Evolutionary conservation across 2,329 filamentous ascomycete species (phyloP).

Genomic region (Fusarium abutilonis): DNA sequence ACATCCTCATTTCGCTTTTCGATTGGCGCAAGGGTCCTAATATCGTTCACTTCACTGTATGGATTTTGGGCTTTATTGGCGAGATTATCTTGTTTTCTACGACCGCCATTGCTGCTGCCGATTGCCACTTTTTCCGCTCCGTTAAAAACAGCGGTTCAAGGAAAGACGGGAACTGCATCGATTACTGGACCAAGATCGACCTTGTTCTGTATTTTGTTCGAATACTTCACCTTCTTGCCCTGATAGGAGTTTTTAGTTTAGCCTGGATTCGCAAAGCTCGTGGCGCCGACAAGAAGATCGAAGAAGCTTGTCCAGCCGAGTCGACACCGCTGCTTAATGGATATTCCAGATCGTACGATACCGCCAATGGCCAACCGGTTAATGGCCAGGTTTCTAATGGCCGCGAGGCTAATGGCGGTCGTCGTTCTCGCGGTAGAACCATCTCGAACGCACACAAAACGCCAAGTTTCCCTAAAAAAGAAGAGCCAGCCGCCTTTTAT

Average conservation of each 20-base stretch:
- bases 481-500: conserved; percentile 83
- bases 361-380: conserved; percentile 44
- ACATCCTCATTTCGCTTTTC: conserved; percentile 86
- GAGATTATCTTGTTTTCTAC: conserved; percentile 78
- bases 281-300: conserved; percentile 51
- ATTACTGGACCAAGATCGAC: conserved; percentile 63
- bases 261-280: conserved; percentile 55
- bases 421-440: conserved; percentile 50
- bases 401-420: conserved; percentile 40
- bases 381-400: conserved; percentile 39
- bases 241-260: conserved; percentile 61
- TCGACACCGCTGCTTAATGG: conserved; percentile 69
- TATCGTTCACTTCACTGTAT: conserved; percentile 80
- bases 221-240: conserved; percentile 70
- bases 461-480: conserved; percentile 53
- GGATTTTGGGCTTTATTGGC: conserved; percentile 76
- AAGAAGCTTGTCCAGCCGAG: conserved; percentile 62
- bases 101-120: conserved; percentile 74
- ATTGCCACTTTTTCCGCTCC: conserved; percentile 68
- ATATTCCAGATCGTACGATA: conserved; percentile 51
- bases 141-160: conserved; percentile 42
- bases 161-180: conserved; percentile 47
- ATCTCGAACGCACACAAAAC: conserved; percentile 53
- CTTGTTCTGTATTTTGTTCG: conserved; percentile 74
- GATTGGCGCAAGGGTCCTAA: conserved; percentile 86